These are phyloP conservation scores for Epichloe aotearoae DNA, from an alignment of 2,329 filamentous ascomycete genomes.

Conservation along the genomic window DNA sequence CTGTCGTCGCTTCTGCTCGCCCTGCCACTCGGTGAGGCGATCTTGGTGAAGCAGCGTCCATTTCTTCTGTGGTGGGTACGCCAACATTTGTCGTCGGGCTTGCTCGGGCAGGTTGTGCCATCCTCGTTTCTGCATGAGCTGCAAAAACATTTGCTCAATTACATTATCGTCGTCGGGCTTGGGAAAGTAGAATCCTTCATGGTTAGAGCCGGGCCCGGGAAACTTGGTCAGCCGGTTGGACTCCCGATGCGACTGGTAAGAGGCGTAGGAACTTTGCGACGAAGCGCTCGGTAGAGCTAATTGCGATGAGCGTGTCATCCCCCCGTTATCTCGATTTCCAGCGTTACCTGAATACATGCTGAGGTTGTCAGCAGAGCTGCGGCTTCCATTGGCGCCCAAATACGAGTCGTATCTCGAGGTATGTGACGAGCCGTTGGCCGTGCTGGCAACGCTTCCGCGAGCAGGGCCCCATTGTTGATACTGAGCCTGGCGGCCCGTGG, in stretches of 20 bases:
- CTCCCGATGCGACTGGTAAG: constrained; percentile 36
- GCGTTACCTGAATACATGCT: constrained; percentile 45
- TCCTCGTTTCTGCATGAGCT: constrained; percentile 92
- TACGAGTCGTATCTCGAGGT: constrained; percentile 53
- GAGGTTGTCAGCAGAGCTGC: constrained; percentile 39
- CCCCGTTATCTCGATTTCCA: constrained; percentile 26
- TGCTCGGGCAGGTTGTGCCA: constrained; percentile 96
- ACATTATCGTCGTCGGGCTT: constrained; percentile 69
- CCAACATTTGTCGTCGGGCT: constrained; percentile 88
- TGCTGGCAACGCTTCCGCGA: constrained; percentile 41
- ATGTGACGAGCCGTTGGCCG: constrained; percentile 35
- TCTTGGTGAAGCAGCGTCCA: constrained; percentile 97
- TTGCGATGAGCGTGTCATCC: constrained; percentile 17
- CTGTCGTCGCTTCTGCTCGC: constrained; percentile 77
- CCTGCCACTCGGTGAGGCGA: constrained; percentile 82
- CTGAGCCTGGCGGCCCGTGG: constrained; percentile 57
- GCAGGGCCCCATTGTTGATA: constrained; percentile 61
- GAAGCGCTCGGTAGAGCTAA: constrained; percentile 41
- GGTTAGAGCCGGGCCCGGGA: constrained; percentile 21
- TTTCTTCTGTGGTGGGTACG: constrained; percentile 88
- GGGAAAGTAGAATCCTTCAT: constrained; percentile 48
- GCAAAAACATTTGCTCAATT: constrained; percentile 82
- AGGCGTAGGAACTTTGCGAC: constrained; percentile 41
- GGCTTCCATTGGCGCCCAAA: constrained; percentile 43
- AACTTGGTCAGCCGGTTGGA: constrained; percentile 45